Conservation (phyloP, 805 yeast species). For the Ogataea wickerhamii region DNA sequence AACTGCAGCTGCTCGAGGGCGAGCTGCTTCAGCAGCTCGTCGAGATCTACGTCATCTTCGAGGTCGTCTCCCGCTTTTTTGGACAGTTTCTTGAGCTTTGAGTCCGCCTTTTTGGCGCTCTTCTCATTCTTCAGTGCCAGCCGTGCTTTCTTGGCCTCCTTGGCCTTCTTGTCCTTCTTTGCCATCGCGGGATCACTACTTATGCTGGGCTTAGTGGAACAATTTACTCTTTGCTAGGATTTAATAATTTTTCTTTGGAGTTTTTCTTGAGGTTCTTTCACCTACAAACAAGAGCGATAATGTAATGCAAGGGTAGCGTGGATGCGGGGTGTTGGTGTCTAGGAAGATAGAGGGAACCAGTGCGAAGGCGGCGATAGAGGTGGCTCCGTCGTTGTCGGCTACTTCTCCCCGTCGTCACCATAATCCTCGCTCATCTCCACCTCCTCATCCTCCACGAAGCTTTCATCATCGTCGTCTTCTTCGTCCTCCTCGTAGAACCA, state of each 20-base stretch:
- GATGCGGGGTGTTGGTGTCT: too few relatives aligned
- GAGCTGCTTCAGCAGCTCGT: conserved; percentile 71
- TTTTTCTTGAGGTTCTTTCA: too few relatives aligned
- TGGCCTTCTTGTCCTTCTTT: conserved; percentile 76
- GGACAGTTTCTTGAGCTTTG: conserved; percentile 65
- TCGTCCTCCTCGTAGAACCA: conserved; percentile 62
- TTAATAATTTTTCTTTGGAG: too few relatives aligned
- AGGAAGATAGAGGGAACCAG: too few relatives aligned
- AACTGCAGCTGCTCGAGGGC: conserved; percentile 78
- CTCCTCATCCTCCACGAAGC: conserved; percentile 48
- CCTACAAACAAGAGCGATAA: too few relatives aligned
- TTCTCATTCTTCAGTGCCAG: conserved; percentile 80
- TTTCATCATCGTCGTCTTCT: conserved; percentile 52
- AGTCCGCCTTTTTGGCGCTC: conserved; percentile 66
- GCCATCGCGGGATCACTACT: conserved; percentile 75
- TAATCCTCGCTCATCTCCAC: conserved; percentile 46
- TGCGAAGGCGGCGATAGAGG: too few relatives aligned
- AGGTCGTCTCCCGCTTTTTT: conserved; percentile 79
- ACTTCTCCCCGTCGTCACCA: conserved; percentile 37
- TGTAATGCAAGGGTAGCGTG: too few relatives aligned
- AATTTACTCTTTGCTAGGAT: too few relatives aligned
- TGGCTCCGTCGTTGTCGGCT: too few relatives aligned
- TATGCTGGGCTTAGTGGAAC: too few relatives aligned
- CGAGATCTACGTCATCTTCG: conserved; percentile 79
- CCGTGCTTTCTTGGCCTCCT: conserved; percentile 88